These are phyloP conservation scores for Clitoria ternatea DNA, from an alignment of 306 rosid genomes.

Conservation along the genomic window DNA sequence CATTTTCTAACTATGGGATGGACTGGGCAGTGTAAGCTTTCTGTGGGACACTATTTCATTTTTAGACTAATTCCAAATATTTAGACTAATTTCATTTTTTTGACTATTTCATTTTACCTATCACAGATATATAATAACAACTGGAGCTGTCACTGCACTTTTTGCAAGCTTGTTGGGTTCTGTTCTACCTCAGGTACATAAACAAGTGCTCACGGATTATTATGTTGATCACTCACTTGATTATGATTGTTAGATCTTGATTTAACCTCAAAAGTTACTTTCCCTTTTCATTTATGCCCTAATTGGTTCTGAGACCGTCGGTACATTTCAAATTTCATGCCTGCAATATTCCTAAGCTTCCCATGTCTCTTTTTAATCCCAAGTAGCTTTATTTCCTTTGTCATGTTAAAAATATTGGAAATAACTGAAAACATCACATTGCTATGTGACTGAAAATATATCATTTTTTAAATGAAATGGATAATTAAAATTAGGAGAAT, in stretches of 20 bases:
- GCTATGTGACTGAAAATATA: neutral
- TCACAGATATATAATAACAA: slow-evolving; percentile 67
- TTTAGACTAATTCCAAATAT: slow-evolving; percentile 4
- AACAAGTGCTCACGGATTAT: neutral
- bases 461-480: neutral
- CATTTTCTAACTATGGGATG: slow-evolving; percentile 57
- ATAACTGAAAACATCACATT: neutral
- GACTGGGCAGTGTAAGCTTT: slow-evolving; percentile 77
- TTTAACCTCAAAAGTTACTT: neutral
- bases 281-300: neutral
- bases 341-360: neutral
- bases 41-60: slow-evolving; percentile 10
- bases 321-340: neutral
- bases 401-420: neutral
- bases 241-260: neutral
- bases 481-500: no score
- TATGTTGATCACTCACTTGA: slow-evolving; percentile 11
- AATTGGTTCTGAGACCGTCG: neutral
- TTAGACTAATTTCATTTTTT: neutral
- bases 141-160: slow-evolving; percentile 81
- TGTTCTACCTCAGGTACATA: slow-evolving; percentile 76
- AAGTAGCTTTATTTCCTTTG: neutral
- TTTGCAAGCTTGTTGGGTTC: slow-evolving; percentile 78
- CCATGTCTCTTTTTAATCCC: neutral
- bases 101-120: neutral